phyloP scores from a whole-genome alignment of 2,329 filamentous ascomycete species.

The Fusarium annulatum region DNA sequence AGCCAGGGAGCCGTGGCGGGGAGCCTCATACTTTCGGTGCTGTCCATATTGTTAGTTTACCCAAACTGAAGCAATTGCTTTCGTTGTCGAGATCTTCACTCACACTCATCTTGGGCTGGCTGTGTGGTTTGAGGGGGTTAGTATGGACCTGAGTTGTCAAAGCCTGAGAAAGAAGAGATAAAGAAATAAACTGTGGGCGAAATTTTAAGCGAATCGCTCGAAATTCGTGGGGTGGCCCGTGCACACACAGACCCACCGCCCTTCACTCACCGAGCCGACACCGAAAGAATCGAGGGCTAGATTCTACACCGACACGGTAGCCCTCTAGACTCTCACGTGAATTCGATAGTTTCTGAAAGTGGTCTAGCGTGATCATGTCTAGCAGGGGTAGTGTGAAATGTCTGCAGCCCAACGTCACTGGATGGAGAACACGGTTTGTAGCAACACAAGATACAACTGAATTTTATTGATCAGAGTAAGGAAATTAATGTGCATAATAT shows the following conservation, averaged over 20 bases:
- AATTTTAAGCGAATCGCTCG: slow-evolving; percentile 53
- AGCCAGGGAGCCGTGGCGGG: slow-evolving; percentile 93
- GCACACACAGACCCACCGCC: slow-evolving; percentile 10
- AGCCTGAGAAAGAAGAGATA: slow-evolving; percentile 49
- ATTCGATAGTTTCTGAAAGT: background rate
- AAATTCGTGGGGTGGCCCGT: slow-evolving; percentile 43
- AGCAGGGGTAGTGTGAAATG: background rate
- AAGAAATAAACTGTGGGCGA: slow-evolving; percentile 51
- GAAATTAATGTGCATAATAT: slow-evolving; percentile 39
- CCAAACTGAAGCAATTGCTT: slow-evolving; percentile 45
- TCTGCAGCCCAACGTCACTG: background rate
- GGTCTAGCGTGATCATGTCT: background rate
- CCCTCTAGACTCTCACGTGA: slow-evolving; percentile 15
- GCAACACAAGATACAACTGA: background rate
- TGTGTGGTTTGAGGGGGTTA: slow-evolving; percentile 53
- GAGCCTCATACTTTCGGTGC: slow-evolving; percentile 79
- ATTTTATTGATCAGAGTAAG: slow-evolving; percentile 36
- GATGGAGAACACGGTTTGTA: background rate
- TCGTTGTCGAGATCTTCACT: slow-evolving; percentile 36
- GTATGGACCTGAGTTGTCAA: slow-evolving; percentile 50
- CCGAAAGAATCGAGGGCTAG: slow-evolving; percentile 5
- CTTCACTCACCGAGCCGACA: slow-evolving; percentile 19
- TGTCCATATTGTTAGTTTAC: slow-evolving; percentile 40
- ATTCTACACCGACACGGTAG: slow-evolving; percentile 6
- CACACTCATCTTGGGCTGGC: slow-evolving; percentile 56